Conservation (phyloP, 768 basidiomycete genomes). For the Goffeauzyma gilvescens region DNA sequence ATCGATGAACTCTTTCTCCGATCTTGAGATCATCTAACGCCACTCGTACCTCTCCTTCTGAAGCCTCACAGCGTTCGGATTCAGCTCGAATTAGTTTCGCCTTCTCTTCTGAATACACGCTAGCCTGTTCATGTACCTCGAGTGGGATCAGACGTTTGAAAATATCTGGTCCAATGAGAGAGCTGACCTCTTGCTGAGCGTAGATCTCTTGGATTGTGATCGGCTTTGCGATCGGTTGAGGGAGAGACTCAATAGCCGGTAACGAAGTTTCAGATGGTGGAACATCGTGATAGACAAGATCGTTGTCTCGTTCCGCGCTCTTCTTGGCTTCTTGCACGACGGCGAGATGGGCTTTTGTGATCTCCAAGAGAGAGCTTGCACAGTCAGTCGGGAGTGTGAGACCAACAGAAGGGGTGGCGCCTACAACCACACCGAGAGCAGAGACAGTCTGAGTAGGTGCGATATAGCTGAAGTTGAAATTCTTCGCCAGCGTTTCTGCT, state of each 20-base stretch:
- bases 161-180: slow-evolving; percentile 79
- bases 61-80: slow-evolving; percentile 65
- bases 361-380: slow-evolving; percentile 55
- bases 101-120: slow-evolving; percentile 95
- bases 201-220: slow-evolving; percentile 86
- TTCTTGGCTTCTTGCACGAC: slow-evolving; percentile 54
- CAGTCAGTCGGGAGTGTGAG: slow-evolving; percentile 77
- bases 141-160: slow-evolving; percentile 74
- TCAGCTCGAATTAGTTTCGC: slow-evolving; percentile 80
- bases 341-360: slow-evolving; percentile 62
- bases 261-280: slow-evolving; percentile 61
- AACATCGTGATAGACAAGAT: slow-evolving; percentile 89
- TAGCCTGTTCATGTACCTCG: slow-evolving; percentile 86
- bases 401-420: slow-evolving; percentile 11
- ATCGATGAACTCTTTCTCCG: slow-evolving; percentile 39
- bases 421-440: neutral
- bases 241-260: slow-evolving; percentile 59
- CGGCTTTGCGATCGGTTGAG: slow-evolving; percentile 46
- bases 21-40: slow-evolving; percentile 66
- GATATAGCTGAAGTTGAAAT: slow-evolving; percentile 53
- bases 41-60: slow-evolving; percentile 60
- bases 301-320: slow-evolving; percentile 75
- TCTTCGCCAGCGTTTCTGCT: slow-evolving; percentile 47
- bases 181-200: slow-evolving; percentile 71
- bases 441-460: neutral